Evolutionary conservation across 306 rosid species (phyloP), one percentile per base, ranked within the genome.

Genomic region (Pyrus betulifolia): DNA sequence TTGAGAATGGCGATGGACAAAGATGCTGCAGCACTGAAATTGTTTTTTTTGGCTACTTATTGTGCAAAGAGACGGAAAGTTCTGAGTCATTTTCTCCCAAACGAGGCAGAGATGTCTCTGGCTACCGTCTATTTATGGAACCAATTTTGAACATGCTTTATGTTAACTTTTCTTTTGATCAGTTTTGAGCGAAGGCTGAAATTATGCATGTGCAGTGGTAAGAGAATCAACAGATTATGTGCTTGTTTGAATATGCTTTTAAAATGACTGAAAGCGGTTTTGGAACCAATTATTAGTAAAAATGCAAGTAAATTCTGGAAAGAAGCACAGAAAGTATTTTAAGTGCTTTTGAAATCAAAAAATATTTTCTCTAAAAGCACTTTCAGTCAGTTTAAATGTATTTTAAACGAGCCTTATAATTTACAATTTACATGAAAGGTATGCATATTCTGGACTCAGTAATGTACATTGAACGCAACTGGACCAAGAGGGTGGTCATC

Each of bases 1-100:
- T 74, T 31, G 70, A 64, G 71, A 75, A 55, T 27, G 79, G 52
- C 44, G 72, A 35, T 77, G 60, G 17, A 49, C 58, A 74, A 17
- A 40, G 30, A 44, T 6, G 44, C 33, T 38, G 69, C 69, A 42
- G 14, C 69, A 17, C 18, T 18, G 23, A 4, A 4, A 31, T 54
- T 25, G 18, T 58, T 58, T 9, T 69, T 71, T 77, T 69, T 6
- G n/a, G 78, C 77, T 60, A 23, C 58, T 66, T 33, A 19, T 63
- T 59, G 72, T 63, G 66, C 80, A 17, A 44, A 68, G 77, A 55
- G 77, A 27, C 51, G 61, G 28, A 10, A 75, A 57, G 19, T 52
- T 49, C 76, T 66, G 22, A 18, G 70, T 23, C 61, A 40, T 46
- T 69, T 72, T 54, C 74, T 35, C 52, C 61, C 65, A 8, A 38